Base-by-base conservation (phyloP, 768 basidiomycete species). In the Cantharellus cinnabarinus region DNA sequence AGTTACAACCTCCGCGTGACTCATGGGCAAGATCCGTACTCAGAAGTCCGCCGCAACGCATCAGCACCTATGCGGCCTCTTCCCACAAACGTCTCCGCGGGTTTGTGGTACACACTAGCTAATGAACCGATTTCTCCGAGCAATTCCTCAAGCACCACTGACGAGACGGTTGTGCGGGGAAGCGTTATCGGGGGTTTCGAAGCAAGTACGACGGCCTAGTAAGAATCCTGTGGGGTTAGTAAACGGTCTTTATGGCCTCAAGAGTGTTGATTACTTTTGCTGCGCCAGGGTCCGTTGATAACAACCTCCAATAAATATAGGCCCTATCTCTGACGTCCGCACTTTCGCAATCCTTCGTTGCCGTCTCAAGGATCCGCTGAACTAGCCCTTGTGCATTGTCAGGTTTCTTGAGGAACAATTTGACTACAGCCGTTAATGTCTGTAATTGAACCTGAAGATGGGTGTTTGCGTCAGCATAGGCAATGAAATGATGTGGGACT, bases 71-170 rank as follows among this genome's bases (percentile, higher is more conserved):
- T 75, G 54, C 93, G 77, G 4, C 95, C 94, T 63, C 81, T 81
- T 0, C 94, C 95, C 59, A 99, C 80, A 66, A 99, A 99, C 0
- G 95, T 97, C 68, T 90, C 88, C 41, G 82, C 82, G 0, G 95
- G 95, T 69, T 95, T 97, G 72, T 99, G 95, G 68, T 99, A 99
- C 2, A 94, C 90, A 67, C 90, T 94, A 3, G 90, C 89, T 20
- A 98, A 72, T 50, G 78, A 81, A 1, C 89, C 89, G 29, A 98
- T 79, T 68, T 98, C 95, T 39, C 83, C 80, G 0, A 98, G 70
- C 2, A 99, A 77, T 67, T 98, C 95, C 66, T 98, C 93, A 40
- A 98, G 72, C 15, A 97, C 71, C 0, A 79, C 88, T 1, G 89
- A 78, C 0, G 93, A 75, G 0, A 99, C 89, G 0, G 89, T 91